Percentiles rank a stretch among this genome's conserved stretches.
Conservation (phyloP, 1,284 basidiomycete species). For the Pseudozyma pruni region DNA sequence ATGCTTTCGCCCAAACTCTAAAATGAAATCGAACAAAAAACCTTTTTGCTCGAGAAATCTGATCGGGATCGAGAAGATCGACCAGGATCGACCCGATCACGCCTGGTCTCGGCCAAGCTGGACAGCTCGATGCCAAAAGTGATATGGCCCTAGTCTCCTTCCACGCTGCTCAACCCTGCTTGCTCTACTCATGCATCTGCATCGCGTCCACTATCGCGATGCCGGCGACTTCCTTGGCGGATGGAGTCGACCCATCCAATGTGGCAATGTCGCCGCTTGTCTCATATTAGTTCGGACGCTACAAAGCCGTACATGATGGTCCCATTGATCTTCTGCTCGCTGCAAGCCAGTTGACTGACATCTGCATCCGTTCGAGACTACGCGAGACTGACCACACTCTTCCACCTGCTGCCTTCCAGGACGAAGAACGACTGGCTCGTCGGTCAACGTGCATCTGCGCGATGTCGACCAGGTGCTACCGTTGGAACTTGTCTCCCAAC, state of each 20-base stretch:
- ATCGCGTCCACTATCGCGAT: too few species aligned
- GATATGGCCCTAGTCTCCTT: constrained; percentile 33
- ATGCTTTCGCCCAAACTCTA: too few species aligned
- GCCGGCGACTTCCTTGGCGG: constrained; percentile 10
- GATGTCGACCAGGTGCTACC: constrained; percentile 6
- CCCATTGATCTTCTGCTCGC: too few species aligned
- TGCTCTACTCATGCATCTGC: not conserved
- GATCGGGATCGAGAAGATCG: not conserved
- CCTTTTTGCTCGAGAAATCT: not conserved
- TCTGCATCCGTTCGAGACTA: too few species aligned
- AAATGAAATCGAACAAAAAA: too few species aligned
- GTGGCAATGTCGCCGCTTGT: too few species aligned
- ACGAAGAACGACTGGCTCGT: constrained; percentile 4
- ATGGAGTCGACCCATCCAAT: too few species aligned
- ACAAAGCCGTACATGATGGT: too few species aligned
- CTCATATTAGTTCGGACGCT: too few species aligned
- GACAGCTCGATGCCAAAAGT: constrained; percentile 3
- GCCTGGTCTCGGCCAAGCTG: not conserved
- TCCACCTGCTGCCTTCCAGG: too few species aligned
- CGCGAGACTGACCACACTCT: too few species aligned
- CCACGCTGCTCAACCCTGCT: constrained; percentile 4
- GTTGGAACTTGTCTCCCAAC: constrained; percentile 5
- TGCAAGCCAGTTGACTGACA: constrained; percentile 24
- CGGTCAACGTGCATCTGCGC: constrained; percentile 13
- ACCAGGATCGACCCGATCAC: not conserved